Conservation (phyloP, 768 basidiomycete species). For the Paxillus rubicundulus region DNA sequence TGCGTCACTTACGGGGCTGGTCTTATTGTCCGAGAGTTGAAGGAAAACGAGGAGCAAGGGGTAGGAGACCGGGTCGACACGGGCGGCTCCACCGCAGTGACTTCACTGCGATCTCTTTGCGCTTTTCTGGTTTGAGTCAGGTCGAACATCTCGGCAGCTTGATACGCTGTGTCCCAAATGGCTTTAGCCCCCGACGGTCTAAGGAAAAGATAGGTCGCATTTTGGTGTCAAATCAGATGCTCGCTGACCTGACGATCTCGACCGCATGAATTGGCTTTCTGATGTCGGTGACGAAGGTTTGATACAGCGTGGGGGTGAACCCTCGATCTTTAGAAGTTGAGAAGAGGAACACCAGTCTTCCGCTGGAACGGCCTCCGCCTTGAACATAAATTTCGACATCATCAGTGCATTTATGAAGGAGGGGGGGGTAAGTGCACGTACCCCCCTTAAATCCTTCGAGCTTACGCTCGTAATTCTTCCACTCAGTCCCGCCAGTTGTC, state of each 20-base stretch:
- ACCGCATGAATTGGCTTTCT: not conserved
- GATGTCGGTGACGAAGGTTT: conserved; percentile 15
- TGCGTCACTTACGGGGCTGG: conserved; percentile 16
- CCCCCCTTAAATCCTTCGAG: conserved; percentile 25
- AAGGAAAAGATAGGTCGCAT: not conserved
- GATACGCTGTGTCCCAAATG: conserved; percentile 15
- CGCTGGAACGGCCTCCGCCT: conserved; percentile 15
- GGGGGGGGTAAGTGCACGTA: conserved; percentile 9
- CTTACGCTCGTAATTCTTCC: conserved; percentile 8
- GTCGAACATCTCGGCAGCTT: conserved; percentile 14
- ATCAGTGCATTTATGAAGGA: not conserved
- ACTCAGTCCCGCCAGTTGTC: not conserved
- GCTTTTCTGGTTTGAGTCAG: conserved; percentile 4
- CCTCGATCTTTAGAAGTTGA: conserved; percentile 15
- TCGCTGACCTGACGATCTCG: conserved; percentile 16
- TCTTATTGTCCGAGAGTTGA: conserved; percentile 6
- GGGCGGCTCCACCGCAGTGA: not conserved
- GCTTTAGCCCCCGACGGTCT: conserved; percentile 14
- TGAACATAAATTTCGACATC: not conserved
- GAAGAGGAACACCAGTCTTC: conserved; percentile 19
- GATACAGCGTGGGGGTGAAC: conserved; percentile 23
- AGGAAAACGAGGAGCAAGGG: conserved; percentile 18
- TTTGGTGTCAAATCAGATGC: not conserved
- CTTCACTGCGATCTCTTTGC: not conserved
- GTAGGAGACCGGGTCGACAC: conserved; percentile 12